A percentile compares a stretch with the other conserved stretches of the same genome.
phyloP scores from a whole-genome alignment of 1,284 basidiomycete species.

The Papiliotrema fonsecae region DNA sequence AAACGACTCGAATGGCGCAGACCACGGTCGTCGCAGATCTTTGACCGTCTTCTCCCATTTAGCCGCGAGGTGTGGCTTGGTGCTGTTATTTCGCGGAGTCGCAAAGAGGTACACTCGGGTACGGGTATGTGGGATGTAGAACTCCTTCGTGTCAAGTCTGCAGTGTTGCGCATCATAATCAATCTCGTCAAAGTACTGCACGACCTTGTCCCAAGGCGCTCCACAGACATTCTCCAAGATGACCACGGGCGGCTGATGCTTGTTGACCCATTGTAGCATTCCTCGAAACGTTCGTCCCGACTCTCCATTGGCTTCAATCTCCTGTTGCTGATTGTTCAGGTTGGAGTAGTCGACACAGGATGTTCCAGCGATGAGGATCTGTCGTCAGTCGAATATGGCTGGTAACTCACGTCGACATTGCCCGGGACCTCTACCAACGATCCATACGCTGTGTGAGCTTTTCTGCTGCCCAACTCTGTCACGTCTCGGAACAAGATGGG shows the following conservation, averaged over 20 bases:
- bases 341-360: conserved; percentile 96
- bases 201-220: conserved; percentile 79
- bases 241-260: conserved; percentile 80
- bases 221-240: conserved; percentile 91
- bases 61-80: conserved; percentile 57
- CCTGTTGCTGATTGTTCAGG: conserved; percentile 88
- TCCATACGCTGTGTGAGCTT: conserved; percentile 88
- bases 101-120: conserved; percentile 84
- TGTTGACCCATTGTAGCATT: conserved; percentile 88
- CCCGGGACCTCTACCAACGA: conserved; percentile 79
- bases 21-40: conserved; percentile 73
- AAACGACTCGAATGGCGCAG: conserved; percentile 84
- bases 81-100: conserved; percentile 46
- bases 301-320: conserved; percentile 78
- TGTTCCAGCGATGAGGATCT: conserved; percentile 80
- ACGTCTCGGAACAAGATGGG: conserved; percentile 91
- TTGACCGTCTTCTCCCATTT: conserved; percentile 68
- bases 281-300: conserved; percentile 84
- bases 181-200: conserved; percentile 67
- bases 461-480: conserved; percentile 73
- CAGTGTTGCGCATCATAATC: conserved; percentile 65
- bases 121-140: conserved; percentile 91
- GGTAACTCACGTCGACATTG: conserved; percentile 62
- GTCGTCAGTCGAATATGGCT: conserved; percentile 2
- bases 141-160: conserved; percentile 82